These are phyloP conservation scores for Sporothrix mexicana DNA, from an alignment of 2,329 filamentous ascomycete species.

Conservation along the genomic window DNA sequence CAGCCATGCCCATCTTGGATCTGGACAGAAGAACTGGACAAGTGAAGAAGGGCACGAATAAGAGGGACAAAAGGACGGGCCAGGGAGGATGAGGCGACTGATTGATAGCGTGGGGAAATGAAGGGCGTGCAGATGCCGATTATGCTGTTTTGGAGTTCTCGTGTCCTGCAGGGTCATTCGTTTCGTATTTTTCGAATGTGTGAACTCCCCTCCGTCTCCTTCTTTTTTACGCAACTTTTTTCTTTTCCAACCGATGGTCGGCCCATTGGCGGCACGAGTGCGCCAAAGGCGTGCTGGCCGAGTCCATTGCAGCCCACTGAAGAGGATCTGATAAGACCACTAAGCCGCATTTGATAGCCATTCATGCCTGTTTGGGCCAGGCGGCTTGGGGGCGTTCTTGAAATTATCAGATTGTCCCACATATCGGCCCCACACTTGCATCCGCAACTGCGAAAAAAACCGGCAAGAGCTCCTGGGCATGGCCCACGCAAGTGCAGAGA, in stretches of 20 bases:
- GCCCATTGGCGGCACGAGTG: conserved; percentile 13
- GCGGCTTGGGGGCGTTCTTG: conserved; percentile 9
- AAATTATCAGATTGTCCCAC: conserved; percentile 26
- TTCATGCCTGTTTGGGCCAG: background rate
- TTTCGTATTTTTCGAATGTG: background rate
- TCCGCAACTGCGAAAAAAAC: conserved; percentile 11
- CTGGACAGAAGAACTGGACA: background rate
- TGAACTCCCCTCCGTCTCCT: too few relatives aligned
- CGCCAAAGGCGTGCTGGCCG: conserved; percentile 10
- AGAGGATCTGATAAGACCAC: conserved; percentile 29
- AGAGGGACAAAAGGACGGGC: background rate
- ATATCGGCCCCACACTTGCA: conserved; percentile 8
- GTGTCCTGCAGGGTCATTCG: conserved; percentile 3
- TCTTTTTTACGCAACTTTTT: background rate
- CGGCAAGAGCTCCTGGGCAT: background rate
- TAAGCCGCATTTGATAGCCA: conserved; percentile 9
- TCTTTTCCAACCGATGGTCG: conserved; percentile 15
- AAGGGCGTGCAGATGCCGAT: background rate
- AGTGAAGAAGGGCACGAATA: background rate
- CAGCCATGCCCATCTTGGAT: conserved; percentile 12
- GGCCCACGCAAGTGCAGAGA: too few relatives aligned
- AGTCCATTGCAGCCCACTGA: background rate
- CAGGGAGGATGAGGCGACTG: background rate
- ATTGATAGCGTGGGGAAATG: conserved; percentile 24
- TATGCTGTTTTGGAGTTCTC: background rate